Base-by-base conservation (phyloP, 768 basidiomycete species). In the Tricholoma sp. region DNA sequence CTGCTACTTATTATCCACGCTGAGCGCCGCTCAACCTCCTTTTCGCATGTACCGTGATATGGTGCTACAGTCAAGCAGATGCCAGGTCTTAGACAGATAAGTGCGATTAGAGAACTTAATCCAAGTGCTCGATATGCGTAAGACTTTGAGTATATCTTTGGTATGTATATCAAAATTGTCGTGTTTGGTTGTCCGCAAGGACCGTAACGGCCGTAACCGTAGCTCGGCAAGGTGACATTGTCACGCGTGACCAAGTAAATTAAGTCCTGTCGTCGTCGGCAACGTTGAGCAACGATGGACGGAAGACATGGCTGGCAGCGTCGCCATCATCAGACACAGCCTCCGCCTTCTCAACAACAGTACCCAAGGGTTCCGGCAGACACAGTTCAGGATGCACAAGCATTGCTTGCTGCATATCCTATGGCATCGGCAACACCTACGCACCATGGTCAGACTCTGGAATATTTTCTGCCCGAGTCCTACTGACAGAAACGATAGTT, bases 391-490 rank as follows among this genome's bases (percentile, higher is more conserved):
- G 83, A 84, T 67, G 84, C 87, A 2, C 88, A 89, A 59, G 71
- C 79, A 52, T 70, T 91, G 24, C 76, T 89, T 47, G 80, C 82
- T 4, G 74, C 80, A 33, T 91, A 89, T 67, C 87, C 90, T 37
- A 78, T 86, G 63, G 86, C 86, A 37, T 90, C 89, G 57, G 84
- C 86, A 28, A 88, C 85, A 4, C 88, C 89, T n/a, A 80, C 88
- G 7, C 76, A 82, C 36, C 89, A 91, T 65, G 88, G 90, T 89
- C 65, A 59, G 71, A 62, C 44, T 33, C 45, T 37, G 17, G 10
- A 24, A 24, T 17, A 31, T 20, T 48, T 13, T 18, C 29, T 47
- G 29, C 24, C 31, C 10, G 37, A 12, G 9, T 17, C 29, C 32
- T 7, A 50, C 57, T 57, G 18, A 63, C 18, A 18, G 3, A 39